These are phyloP conservation scores for Fusarium sublunatum DNA, from an alignment of 2,329 filamentous ascomycete species.

Conservation along the genomic window DNA sequence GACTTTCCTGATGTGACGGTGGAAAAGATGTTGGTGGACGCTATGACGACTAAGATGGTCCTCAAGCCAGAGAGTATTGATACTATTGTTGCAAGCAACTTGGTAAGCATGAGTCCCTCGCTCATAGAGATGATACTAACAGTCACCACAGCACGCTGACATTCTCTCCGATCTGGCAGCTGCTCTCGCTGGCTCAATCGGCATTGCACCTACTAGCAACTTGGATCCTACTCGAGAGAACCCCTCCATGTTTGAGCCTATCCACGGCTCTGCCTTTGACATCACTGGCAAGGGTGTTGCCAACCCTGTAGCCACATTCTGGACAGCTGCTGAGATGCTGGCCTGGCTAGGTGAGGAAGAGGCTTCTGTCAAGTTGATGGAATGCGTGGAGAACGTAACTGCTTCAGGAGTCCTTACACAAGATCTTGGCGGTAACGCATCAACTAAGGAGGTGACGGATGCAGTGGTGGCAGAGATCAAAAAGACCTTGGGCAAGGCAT, in stretches of 20 bases:
- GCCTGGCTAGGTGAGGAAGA: slow-evolving; percentile 66
- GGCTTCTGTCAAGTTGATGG: slow-evolving; percentile 61
- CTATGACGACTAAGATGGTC: slow-evolving; percentile 74
- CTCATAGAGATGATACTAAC: not conserved
- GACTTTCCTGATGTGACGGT: slow-evolving; percentile 70
- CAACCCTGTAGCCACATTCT: slow-evolving; percentile 69
- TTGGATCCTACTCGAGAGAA: slow-evolving; percentile 69
- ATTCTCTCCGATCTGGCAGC: slow-evolving; percentile 78
- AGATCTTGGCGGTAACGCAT: slow-evolving; percentile 63
- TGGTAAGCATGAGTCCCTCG: slow-evolving; percentile 46
- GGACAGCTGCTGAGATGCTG: slow-evolving; percentile 69
- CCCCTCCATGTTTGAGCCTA: slow-evolving; percentile 71
- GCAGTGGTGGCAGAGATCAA: slow-evolving; percentile 47
- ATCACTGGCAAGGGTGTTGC: slow-evolving; percentile 67
- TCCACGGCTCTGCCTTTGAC: slow-evolving; percentile 69
- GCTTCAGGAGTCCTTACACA: slow-evolving; percentile 63
- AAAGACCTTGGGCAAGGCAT: slow-evolving; percentile 33
- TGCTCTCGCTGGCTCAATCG: slow-evolving; percentile 75
- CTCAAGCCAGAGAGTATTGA: slow-evolving; percentile 69
- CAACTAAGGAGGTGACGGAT: slow-evolving; percentile 51
- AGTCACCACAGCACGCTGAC: slow-evolving; percentile 60
- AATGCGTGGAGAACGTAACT: slow-evolving; percentile 64
- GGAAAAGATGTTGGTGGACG: slow-evolving; percentile 75
- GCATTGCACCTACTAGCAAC: slow-evolving; percentile 77
- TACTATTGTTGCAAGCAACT: slow-evolving; percentile 72